These are phyloP conservation scores for Globisporangium viniferum DNA, from an alignment of 352 stramenopile species.

Conservation along the genomic window DNA sequence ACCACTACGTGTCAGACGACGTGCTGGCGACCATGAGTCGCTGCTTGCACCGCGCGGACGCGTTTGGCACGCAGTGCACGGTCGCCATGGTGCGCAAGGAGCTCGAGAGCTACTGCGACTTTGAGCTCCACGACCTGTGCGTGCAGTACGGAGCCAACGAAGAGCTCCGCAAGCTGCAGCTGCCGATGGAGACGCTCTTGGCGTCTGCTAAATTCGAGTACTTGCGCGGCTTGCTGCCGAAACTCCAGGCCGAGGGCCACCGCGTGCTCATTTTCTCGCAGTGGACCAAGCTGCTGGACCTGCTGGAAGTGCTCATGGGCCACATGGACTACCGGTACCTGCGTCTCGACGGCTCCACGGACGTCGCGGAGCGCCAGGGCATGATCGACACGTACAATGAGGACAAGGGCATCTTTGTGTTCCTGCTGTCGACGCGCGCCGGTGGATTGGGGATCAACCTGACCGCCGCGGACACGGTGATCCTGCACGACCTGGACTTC, in stretches of 20 bases:
- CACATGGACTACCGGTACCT: conserved; percentile 76
- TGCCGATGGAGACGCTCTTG: conserved; percentile 88
- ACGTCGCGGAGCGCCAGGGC: conserved; percentile 68
- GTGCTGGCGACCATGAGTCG: conserved; percentile 81
- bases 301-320: conserved; percentile 88
- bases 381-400: conserved; percentile 87
- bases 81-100: conserved; percentile 89
- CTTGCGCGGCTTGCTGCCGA: conserved; percentile 86
- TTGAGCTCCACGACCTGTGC: conserved; percentile 93
- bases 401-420: conserved; percentile 93
- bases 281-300: conserved; percentile 94
- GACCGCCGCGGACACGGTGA: conserved; percentile 89
- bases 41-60: conserved; percentile 75
- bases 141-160: conserved; percentile 82
- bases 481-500: conserved; percentile 86
- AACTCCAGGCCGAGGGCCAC: conserved; percentile 85
- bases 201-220: conserved; percentile 94
- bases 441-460: conserved; percentile 99
- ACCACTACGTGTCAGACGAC: conserved; percentile 69
- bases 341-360: conserved; percentile 75
- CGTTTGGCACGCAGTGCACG: conserved; percentile 83
- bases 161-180: conserved; percentile 79
- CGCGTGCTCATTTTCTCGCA: conserved; percentile 97
- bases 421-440: conserved; percentile 96
- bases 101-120: conserved; percentile 93